Evolutionary conservation across 495 filamentous ascomycete genomes (phyloP).

Genomic region (Podospora conica): DNA sequence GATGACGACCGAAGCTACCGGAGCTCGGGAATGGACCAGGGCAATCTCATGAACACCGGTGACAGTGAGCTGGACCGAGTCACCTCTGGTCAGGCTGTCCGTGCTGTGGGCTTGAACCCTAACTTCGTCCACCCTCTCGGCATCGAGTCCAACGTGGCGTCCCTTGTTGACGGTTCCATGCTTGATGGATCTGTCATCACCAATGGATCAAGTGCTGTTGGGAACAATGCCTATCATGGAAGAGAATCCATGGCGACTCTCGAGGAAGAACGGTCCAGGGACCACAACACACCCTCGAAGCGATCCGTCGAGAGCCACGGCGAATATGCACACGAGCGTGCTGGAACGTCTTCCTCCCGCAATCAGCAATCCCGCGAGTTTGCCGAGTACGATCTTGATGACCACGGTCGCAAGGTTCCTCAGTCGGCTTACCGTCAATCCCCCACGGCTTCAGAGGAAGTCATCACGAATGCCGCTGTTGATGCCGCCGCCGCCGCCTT

Average conservation of each 20-base stretch:
- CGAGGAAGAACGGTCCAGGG: slow-evolving; percentile 23
- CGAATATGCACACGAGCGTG: slow-evolving; percentile 25
- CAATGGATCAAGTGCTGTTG: slow-evolving; percentile 36
- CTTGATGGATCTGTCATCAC: slow-evolving; percentile 71
- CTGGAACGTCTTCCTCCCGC: slow-evolving; percentile 22
- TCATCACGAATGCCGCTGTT: slow-evolving; percentile 47
- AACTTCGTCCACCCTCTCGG: slow-evolving; percentile 65
- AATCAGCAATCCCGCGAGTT: slow-evolving; percentile 29
- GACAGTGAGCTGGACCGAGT: slow-evolving; percentile 62
- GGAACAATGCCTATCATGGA: slow-evolving; percentile 27
- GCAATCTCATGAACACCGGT: slow-evolving; percentile 57
- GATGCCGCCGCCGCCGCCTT: slow-evolving; percentile 44
- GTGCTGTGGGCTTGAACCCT: slow-evolving; percentile 63
- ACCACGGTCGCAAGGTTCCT: slow-evolving; percentile 48
- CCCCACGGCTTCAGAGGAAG: slow-evolving; percentile 43
- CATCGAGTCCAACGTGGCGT: slow-evolving; percentile 84
- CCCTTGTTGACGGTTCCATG: slow-evolving; percentile 76
- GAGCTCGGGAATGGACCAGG: slow-evolving; percentile 47
- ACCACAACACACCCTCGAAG: slow-evolving; percentile 32
- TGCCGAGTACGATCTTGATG: slow-evolving; percentile 46
- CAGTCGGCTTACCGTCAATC: slow-evolving; percentile 35
- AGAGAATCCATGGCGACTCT: slow-evolving; percentile 34
- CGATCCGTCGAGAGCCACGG: slow-evolving; percentile 28
- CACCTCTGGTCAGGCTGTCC: slow-evolving; percentile 61
- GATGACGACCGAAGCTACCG: slow-evolving; percentile 36